Evolutionary conservation across 148 eudicot species (phyloP), one percentile per base, ranked within the genome.

Genomic region (Chenopodium suecicum): DNA sequence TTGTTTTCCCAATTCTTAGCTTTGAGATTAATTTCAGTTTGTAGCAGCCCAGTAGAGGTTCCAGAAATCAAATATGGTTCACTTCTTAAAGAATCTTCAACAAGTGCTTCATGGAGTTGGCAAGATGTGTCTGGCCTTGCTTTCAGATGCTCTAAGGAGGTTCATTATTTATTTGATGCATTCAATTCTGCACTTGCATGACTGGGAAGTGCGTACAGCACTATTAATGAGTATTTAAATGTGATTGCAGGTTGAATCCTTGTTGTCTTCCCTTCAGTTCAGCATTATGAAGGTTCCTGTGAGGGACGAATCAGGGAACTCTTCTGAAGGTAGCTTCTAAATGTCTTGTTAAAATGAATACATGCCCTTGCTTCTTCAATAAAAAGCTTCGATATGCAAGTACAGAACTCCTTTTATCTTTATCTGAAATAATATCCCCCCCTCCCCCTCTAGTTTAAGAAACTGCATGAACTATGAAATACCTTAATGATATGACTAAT

Each of bases 251-350:
- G 92, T 90, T 50, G 78, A 62, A 60, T 87, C 90, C 50, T 85
- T 88, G 84, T 82, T 95, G 85, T 89, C 92, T 25, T 86, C 90
- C 72, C 91, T 78, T 75, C 88, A 91, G 76, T 91, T 89, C 78
- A 84, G 85, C 79, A 84, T 92, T 68, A 83, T 95, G 90, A 91
- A 93, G 82, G 91, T 95, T 83, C 98, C 99, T 56, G 97, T 95
- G 75, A 85, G 76, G 83, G 86, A 72, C 63, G 73, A 34, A 63
- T 65, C 87, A 46, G 83, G 88, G 83, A 88, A 87, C 62, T 83
- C 88, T 70, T 82, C 90, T 23, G 85, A 82, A 91, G 99, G 99
- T 95, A 87, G 78, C 46, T 17, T 78, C 32, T 70, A 1, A 71
- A 60, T 73, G 69, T 46, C 27, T 67, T 29, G 32, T 32, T 65